Evolutionary conservation across 1,284 basidiomycete genomes (phyloP).

Genomic region (Heterobasidion occidentale): DNA sequence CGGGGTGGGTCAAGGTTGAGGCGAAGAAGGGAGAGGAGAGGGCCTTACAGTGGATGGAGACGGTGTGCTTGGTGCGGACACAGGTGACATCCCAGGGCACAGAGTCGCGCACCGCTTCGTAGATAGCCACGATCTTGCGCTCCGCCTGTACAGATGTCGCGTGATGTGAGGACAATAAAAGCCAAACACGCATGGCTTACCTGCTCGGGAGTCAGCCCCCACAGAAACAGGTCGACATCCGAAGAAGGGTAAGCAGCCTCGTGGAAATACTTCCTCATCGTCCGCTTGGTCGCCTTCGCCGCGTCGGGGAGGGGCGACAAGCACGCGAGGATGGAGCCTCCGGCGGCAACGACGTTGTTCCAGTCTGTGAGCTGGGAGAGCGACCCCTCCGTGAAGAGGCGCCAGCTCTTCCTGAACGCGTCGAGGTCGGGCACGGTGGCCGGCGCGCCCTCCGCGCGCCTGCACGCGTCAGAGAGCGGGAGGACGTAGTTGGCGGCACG

Average conservation of each 20-base stretch:
- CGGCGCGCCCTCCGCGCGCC: constrained; percentile 27
- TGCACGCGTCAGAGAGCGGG: constrained; percentile 17
- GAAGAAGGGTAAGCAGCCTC: constrained; percentile 44
- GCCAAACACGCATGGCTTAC: background rate
- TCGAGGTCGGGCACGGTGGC: constrained; percentile 38
- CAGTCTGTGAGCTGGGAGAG: constrained; percentile 47
- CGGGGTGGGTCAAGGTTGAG: background rate
- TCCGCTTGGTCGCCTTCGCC: constrained; percentile 40
- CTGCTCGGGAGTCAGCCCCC: constrained; percentile 23
- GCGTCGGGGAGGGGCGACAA: constrained; percentile 38
- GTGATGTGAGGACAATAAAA: background rate
- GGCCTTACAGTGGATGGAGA: constrained; percentile 43
- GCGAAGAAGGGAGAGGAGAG: no score
- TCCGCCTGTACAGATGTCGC: constrained; percentile 32
- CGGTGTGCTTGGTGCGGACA: constrained; percentile 52
- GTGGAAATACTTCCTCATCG: constrained; percentile 49
- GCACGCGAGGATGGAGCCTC: constrained; percentile 50
- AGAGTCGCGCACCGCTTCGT: constrained; percentile 52
- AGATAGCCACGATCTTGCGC: constrained; percentile 46
- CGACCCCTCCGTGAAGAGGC: constrained; percentile 48
- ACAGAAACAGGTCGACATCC: constrained; percentile 57
- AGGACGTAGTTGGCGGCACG: constrained; percentile 21
- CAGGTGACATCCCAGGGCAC: constrained; percentile 61
- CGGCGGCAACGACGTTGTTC: constrained; percentile 52
- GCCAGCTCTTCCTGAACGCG: constrained; percentile 53